phyloP scores from a whole-genome alignment of 805 yeast genomes.

The Soucietia sequanensis region DNA sequence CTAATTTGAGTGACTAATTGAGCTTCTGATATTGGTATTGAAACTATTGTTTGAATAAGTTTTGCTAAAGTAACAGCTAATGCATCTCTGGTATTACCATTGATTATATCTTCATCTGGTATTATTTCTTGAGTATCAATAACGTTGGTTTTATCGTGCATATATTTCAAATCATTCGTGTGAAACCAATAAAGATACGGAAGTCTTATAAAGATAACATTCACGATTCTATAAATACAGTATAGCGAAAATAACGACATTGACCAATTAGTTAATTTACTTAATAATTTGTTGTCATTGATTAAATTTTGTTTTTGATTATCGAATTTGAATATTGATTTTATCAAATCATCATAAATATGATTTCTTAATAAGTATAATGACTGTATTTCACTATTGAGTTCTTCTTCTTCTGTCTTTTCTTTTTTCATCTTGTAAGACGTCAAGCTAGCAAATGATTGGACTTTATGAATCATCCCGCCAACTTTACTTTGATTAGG shows the following conservation, averaged over 20 bases:
- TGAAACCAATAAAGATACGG: conserved; percentile 26
- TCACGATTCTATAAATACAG: conserved; percentile 48
- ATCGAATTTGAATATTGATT: conserved; percentile 14
- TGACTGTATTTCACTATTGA: conserved; percentile 39
- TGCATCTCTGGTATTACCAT: conserved; percentile 36
- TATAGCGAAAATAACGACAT: conserved; percentile 38
- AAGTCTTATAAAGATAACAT: conserved; percentile 39
- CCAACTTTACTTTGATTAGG: conserved; percentile 20
- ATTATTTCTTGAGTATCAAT: neutral
- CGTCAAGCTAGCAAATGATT: conserved; percentile 38
- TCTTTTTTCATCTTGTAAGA: conserved; percentile 9
- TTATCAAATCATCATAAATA: conserved; percentile 30
- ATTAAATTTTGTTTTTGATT: conserved; percentile 10
- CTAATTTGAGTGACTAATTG: conserved; percentile 46
- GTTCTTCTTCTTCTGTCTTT: conserved; percentile 28
- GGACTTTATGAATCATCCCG: conserved; percentile 38
- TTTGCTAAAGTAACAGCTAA: conserved; percentile 49
- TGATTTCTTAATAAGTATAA: conserved; percentile 28
- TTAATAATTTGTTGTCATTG: neutral
- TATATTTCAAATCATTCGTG: neutral
- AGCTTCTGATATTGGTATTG: conserved; percentile 32
- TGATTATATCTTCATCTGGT: conserved; percentile 7
- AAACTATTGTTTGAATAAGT: conserved; percentile 26
- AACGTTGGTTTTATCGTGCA: neutral
- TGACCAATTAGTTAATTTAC: conserved; percentile 15